phyloP scores from a whole-genome alignment of 139 green algal genomes.

The Deuterostichococcus epilithicus region DNA sequence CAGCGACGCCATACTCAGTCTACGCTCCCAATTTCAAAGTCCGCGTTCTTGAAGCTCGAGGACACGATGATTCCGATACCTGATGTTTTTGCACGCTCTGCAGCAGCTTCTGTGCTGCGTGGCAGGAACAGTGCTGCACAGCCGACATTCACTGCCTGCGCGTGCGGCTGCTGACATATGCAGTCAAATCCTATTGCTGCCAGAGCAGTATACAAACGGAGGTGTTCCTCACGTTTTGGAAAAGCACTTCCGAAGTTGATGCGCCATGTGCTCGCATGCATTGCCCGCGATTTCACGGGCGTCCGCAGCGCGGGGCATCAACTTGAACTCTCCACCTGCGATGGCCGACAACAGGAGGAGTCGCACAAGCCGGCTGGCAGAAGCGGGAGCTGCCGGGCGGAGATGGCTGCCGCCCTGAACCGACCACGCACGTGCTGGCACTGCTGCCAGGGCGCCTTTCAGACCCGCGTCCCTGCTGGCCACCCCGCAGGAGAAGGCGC shows the following conservation, averaged over 20 bases:
- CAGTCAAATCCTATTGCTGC: background rate
- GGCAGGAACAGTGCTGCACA: background rate
- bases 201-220: background rate
- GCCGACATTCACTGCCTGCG: background rate
- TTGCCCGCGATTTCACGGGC: too few species aligned
- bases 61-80: background rate
- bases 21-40: slow-evolving; percentile 76
- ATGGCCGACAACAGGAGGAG: background rate
- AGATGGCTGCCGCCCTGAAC: background rate
- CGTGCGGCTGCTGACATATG: background rate
- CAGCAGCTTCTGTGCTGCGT: background rate
- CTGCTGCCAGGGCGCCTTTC: background rate
- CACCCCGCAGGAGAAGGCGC: slow-evolving; percentile 61
- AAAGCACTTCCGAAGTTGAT: too few species aligned
- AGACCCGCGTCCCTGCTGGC: background rate
- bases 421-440: background rate
- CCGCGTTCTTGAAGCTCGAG: background rate
- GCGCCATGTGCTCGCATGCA: too few species aligned
- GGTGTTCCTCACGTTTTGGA: too few species aligned
- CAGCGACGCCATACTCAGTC: slow-evolving; percentile 63
- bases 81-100: background rate
- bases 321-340: background rate
- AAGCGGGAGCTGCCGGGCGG: background rate
- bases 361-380: too few species aligned
- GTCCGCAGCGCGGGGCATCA: background rate